These are phyloP conservation scores for Maudiozyma serrabonitensis DNA, from an alignment of 805 yeast species.

Conservation along the genomic window DNA sequence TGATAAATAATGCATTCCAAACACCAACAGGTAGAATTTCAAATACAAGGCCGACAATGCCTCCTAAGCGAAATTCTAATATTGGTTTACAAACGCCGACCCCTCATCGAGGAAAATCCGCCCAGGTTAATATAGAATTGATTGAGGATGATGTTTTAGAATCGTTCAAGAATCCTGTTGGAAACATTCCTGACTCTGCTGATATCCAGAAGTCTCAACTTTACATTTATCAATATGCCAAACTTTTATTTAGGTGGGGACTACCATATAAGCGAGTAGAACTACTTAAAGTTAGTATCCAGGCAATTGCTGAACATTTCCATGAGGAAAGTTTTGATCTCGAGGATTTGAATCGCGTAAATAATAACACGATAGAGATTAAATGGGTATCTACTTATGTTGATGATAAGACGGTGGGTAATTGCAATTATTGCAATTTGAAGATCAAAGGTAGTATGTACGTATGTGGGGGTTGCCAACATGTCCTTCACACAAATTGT, in stretches of 20 bases:
- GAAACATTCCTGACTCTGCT: slow-evolving; percentile 17
- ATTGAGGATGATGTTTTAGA: slow-evolving; percentile 22
- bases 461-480: slow-evolving; percentile 67
- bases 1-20: slow-evolving; percentile 7
- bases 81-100: slow-evolving; percentile 1
- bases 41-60: neutral
- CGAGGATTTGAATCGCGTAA: neutral
- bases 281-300: slow-evolving; percentile 47
- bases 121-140: slow-evolving; percentile 20
- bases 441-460: slow-evolving; percentile 51
- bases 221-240: slow-evolving; percentile 66
- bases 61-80: neutral
- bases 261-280: slow-evolving; percentile 71
- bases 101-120: slow-evolving; percentile 5
- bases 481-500: slow-evolving; percentile 68
- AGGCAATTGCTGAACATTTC: neutral
- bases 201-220: slow-evolving; percentile 22
- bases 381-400: slow-evolving; percentile 12
- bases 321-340: neutral
- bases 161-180: slow-evolving; percentile 9
- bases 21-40: neutral
- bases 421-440: slow-evolving; percentile 60
- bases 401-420: slow-evolving; percentile 18
- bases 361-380: slow-evolving; percentile 10
- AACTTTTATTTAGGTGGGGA: slow-evolving; percentile 74